These are phyloP conservation scores for Pythium phragmitis DNA, from an alignment of 352 stramenopile genomes.

Conservation along the genomic window DNA sequence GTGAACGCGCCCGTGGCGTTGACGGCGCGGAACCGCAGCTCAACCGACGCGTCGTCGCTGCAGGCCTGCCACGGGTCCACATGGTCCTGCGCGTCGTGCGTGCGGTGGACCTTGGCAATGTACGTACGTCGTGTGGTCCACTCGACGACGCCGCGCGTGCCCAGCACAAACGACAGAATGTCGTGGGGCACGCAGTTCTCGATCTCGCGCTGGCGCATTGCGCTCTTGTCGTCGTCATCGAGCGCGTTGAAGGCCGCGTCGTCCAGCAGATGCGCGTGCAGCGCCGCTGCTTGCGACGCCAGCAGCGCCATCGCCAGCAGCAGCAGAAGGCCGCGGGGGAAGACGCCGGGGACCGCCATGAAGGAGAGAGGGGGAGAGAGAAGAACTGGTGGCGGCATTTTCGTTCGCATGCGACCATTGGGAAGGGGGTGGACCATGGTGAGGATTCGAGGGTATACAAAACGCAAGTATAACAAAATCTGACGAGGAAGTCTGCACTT, in stretches of 20 bases:
- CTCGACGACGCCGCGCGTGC: slow-evolving; percentile 52
- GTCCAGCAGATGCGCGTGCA: slow-evolving; percentile 38
- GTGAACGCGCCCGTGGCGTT: slow-evolving; percentile 36
- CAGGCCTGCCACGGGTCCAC: slow-evolving; percentile 68
- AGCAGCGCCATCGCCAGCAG: slow-evolving; percentile 17
- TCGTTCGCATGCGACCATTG: background rate
- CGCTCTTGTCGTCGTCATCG: slow-evolving; percentile 46
- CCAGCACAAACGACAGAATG: slow-evolving; percentile 69
- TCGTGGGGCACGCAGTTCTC: slow-evolving; percentile 86
- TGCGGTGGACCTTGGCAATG: slow-evolving; percentile 53
- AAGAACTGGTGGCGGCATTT: background rate
- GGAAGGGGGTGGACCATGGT: background rate
- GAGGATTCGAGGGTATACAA: slow-evolving; percentile 25
- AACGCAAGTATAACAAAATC: slow-evolving; percentile 12
- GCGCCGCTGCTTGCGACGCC: slow-evolving; percentile 10
- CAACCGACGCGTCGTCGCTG: slow-evolving; percentile 56
- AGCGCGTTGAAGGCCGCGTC: slow-evolving; percentile 40
- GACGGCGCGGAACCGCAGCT: slow-evolving; percentile 53
- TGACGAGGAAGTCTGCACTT: background rate
- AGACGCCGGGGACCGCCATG: background rate
- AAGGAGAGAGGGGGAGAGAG: background rate
- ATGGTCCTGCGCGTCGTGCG: slow-evolving; percentile 32
- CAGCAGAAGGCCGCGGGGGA: slow-evolving; percentile 3
- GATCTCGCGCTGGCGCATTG: slow-evolving; percentile 77
- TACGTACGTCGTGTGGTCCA: slow-evolving; percentile 75